These are phyloP conservation scores for Tuber indicum DNA, from an alignment of 495 filamentous ascomycete species.

Conservation along the genomic window DNA sequence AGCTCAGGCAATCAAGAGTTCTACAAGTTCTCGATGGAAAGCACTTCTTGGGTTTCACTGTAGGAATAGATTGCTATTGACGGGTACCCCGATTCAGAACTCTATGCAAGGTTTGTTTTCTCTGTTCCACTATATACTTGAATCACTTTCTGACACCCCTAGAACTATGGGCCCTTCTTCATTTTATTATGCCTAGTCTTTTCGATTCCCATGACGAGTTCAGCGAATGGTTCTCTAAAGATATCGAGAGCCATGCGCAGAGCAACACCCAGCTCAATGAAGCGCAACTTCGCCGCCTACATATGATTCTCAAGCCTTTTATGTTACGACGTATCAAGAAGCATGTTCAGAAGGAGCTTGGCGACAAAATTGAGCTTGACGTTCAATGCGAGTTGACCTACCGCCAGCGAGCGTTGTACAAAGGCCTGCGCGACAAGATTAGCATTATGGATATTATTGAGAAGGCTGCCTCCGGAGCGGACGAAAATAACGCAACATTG, in stretches of 20 bases:
- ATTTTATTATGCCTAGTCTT: slow-evolving; percentile 98
- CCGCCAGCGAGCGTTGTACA: slow-evolving; percentile 90
- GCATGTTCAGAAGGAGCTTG: slow-evolving; percentile 95
- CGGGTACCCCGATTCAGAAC: slow-evolving; percentile 97
- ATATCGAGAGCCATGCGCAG: slow-evolving; percentile 96
- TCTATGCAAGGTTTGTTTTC: slow-evolving; percentile 70
- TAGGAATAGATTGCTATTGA: slow-evolving; percentile 88
- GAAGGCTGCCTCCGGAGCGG: slow-evolving; percentile 89
- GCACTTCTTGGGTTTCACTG: slow-evolving; percentile 87
- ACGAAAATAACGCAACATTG: slow-evolving; percentile 86
- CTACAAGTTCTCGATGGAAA: slow-evolving; percentile 94
- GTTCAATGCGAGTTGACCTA: slow-evolving; percentile 96
- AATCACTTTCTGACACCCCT: slow-evolving; percentile 10
- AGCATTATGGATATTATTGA: slow-evolving; percentile 98
- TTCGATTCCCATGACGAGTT: slow-evolving; percentile 99
- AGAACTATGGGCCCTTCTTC: slow-evolving; percentile 91
- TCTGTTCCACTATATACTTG: neutral
- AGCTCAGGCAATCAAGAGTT: slow-evolving; percentile 98
- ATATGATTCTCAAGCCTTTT: slow-evolving; percentile 99
- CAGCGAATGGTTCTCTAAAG: slow-evolving; percentile 99
- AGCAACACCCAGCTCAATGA: slow-evolving; percentile 98
- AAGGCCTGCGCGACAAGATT: slow-evolving; percentile 86
- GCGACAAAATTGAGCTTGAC: slow-evolving; percentile 95
- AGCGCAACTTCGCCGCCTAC: slow-evolving; percentile 88
- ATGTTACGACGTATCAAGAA: slow-evolving; percentile 99